Percentiles rank a stretch among this genome's conserved stretches.
Evolutionary conservation across 495 filamentous ascomycete species (phyloP).

Genomic region (Friedmanniomyces endolithicus): DNA sequence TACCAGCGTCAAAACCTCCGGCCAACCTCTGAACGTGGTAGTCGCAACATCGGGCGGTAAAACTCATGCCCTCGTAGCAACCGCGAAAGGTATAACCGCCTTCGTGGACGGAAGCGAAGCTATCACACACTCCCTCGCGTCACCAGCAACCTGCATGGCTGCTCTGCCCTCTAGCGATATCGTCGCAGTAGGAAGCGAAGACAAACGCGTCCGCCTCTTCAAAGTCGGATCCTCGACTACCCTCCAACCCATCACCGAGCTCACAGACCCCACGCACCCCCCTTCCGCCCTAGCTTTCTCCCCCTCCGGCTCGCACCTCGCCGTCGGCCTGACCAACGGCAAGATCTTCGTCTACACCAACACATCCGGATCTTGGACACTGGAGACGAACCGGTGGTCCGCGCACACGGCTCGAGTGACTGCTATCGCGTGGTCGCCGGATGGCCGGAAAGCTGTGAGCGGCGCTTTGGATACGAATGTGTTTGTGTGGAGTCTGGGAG

Average conservation of each 20-base stretch:
- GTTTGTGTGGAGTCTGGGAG: conserved; percentile 77
- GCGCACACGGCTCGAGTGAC: conserved; percentile 83
- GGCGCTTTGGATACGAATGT: conserved; percentile 83
- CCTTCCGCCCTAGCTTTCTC: conserved; percentile 71
- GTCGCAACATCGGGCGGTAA: conserved; percentile 34
- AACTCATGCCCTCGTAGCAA: conserved; percentile 48
- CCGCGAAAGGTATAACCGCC: conserved; percentile 49
- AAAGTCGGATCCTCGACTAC: conserved; percentile 39
- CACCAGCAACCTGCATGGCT: conserved; percentile 43
- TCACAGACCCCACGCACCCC: conserved; percentile 41
- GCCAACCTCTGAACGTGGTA: conserved; percentile 50
- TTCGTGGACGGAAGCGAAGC: conserved; percentile 48
- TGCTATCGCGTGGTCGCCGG: conserved; percentile 66
- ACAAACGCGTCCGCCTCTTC: conserved; percentile 61
- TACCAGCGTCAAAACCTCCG: conserved; percentile 38
- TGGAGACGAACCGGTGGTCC: conserved; percentile 72
- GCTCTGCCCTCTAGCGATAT: conserved; percentile 39
- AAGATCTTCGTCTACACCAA: conserved; percentile 67
- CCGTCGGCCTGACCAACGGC: conserved; percentile 70
- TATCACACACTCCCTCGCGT: conserved; percentile 27
- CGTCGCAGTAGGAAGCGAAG: conserved; percentile 67
- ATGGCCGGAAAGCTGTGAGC: conserved; percentile 65
- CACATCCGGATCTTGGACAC: conserved; percentile 33
- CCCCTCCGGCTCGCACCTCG: conserved; percentile 54
- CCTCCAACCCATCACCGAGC: conserved; percentile 34